phyloP scores from a whole-genome alignment of 805 yeast genomes.

The Ogataea minuta region DNA sequence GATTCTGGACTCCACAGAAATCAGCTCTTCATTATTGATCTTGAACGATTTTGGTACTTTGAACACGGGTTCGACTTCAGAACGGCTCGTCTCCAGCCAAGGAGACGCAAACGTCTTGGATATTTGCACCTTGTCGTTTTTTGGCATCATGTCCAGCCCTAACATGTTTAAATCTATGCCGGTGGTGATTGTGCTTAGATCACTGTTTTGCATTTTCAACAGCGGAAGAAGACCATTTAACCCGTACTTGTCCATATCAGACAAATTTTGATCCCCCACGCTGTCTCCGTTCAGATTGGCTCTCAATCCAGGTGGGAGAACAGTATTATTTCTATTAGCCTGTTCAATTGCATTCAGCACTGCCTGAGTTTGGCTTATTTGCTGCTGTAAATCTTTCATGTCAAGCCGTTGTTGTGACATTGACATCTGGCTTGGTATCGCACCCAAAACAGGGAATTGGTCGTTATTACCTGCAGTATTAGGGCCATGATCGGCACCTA shows the following conservation, averaged over 20 bases:
- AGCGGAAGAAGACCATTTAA: constrained; percentile 60
- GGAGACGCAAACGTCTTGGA: constrained; percentile 80
- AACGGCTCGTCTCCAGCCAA: constrained; percentile 89
- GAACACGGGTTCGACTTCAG: constrained; percentile 86
- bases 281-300: constrained; percentile 4
- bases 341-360: constrained; percentile 28
- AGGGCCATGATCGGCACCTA: constrained; percentile 11
- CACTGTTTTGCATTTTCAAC: constrained; percentile 59
- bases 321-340: constrained; percentile 12
- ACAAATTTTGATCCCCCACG: constrained; percentile 1
- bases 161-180: constrained; percentile 71
- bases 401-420: constrained; percentile 11
- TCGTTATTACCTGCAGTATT: constrained; percentile 17
- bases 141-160: constrained; percentile 57
- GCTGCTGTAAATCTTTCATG: constrained; percentile 23
- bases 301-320: constrained; percentile 15
- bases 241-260: constrained; percentile 63
- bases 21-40: constrained; percentile 23
- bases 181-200: constrained; percentile 62
- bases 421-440: constrained; percentile 11
- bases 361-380: constrained; percentile 25
- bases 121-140: constrained; percentile 40
- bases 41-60: constrained; percentile 58
- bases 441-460: constrained; percentile 31
- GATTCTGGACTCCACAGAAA: constrained; percentile 39